These are phyloP conservation scores for Asterophora parasitica DNA, from an alignment of 768 basidiomycete genomes.

Conservation along the genomic window DNA sequence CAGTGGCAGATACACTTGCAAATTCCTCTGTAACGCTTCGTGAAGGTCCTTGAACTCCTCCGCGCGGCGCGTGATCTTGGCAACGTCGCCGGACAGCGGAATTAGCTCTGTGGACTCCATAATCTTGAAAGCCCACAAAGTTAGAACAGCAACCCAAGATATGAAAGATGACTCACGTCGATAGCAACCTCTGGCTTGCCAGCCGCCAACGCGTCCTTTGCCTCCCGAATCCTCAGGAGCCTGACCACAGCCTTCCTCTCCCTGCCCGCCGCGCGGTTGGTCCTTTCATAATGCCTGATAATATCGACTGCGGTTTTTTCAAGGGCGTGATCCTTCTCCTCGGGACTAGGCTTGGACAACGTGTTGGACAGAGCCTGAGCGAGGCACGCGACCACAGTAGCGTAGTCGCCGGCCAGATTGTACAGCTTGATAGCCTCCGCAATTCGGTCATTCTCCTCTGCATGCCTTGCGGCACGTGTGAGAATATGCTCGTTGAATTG, in stretches of 20 bases:
- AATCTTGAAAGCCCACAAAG: conserved; percentile 39
- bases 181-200: conserved; percentile 74
- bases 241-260: conserved; percentile 71
- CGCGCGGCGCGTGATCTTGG: conserved; percentile 77
- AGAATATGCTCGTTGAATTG: conserved; percentile 83
- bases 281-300: conserved; percentile 73
- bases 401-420: conserved; percentile 89
- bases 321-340: conserved; percentile 61
- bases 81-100: conserved; percentile 81
- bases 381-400: conserved; percentile 82
- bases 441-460: conserved; percentile 78
- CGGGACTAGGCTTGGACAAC: conserved; percentile 55
- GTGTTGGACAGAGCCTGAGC: conserved; percentile 85
- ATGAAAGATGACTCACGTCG: conserved; percentile 52
- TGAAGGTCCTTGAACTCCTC: conserved; percentile 88
- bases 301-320: conserved; percentile 78
- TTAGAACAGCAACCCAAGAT: not conserved
- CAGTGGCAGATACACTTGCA: conserved; percentile 82
- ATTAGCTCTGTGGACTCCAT: conserved; percentile 86
- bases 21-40: conserved; percentile 82
- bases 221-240: conserved; percentile 77
- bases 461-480: conserved; percentile 73
- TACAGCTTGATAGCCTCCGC: conserved; percentile 93
- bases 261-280: conserved; percentile 65
- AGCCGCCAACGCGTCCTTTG: conserved; percentile 67